phyloP scores from a whole-genome alignment of 768 basidiomycete species.

The Suillus hirtellus region DNA sequence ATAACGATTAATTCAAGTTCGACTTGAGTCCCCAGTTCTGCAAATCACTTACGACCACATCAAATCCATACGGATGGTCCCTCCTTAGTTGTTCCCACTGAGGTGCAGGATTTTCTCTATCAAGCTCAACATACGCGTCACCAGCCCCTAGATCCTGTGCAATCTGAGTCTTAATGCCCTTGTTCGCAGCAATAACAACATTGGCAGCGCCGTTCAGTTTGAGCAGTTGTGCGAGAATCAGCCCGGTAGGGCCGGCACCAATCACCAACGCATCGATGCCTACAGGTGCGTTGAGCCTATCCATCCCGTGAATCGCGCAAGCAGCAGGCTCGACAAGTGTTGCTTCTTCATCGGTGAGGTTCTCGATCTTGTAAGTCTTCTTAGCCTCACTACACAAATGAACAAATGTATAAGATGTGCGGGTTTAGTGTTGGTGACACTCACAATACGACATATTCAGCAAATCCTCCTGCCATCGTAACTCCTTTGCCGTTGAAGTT shows the following conservation, averaged over 20 bases:
- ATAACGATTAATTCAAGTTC: neutral
- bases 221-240: constrained; percentile 44
- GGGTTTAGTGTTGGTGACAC: constrained; percentile 12
- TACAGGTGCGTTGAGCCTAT: constrained; percentile 41
- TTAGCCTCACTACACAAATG: constrained; percentile 26
- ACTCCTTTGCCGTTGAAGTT: constrained; percentile 40
- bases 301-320: constrained; percentile 46
- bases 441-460: constrained; percentile 42
- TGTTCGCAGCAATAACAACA: constrained; percentile 36
- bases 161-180: constrained; percentile 43
- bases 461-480: constrained; percentile 41
- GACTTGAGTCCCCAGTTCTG: neutral
- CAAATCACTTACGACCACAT: constrained; percentile 34
- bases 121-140: constrained; percentile 43
- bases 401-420: neutral
- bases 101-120: constrained; percentile 34
- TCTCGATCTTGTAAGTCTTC: constrained; percentile 42
- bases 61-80: constrained; percentile 46
- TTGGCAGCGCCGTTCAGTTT: constrained; percentile 27
- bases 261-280: constrained; percentile 43
- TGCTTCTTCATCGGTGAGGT: constrained; percentile 43
- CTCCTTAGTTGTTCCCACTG: constrained; percentile 43
- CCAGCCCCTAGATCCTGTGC: constrained; percentile 40
- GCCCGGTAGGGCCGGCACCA: constrained; percentile 44
- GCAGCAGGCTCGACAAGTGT: constrained; percentile 44